phyloP scores from a whole-genome alignment of 345 rosid genomes.

The Sonneratia caseolaris region DNA sequence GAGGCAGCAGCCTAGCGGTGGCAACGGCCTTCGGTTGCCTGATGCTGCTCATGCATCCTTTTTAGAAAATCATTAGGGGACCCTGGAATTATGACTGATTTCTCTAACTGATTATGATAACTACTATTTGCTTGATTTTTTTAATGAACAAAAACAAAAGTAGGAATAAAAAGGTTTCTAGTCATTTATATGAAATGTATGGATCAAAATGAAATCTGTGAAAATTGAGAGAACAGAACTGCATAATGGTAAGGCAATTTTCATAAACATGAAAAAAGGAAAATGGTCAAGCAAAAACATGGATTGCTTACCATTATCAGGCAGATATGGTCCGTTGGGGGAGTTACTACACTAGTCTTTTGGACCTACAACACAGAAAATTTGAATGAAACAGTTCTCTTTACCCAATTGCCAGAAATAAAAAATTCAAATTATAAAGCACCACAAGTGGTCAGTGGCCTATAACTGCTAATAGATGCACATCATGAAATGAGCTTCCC shows the following conservation, averaged over 20 bases:
- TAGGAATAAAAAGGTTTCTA: too few species aligned
- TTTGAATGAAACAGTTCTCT: neutral
- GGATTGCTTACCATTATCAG: constrained; percentile 5
- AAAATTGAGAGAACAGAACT: neutral
- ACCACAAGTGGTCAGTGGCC: neutral
- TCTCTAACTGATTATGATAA: too few species aligned
- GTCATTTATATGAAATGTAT: too few species aligned
- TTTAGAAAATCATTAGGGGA: too few species aligned
- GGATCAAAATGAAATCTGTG: neutral
- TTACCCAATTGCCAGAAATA: neutral
- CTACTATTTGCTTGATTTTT: too few species aligned
- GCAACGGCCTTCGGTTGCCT: too few species aligned
- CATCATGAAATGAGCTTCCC: neutral
- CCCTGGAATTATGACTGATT: too few species aligned
- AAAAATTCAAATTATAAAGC: neutral
- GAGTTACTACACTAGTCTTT: neutral
- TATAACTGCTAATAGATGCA: neutral
- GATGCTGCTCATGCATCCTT: too few species aligned
- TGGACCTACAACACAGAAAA: constrained; percentile 5
- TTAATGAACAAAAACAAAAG: too few species aligned
- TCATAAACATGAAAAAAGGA: neutral
- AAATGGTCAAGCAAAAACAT: neutral
- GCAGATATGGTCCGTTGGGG: neutral
- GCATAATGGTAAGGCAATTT: neutral
- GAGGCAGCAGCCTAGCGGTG: too few species aligned